Conservation (phyloP, 164 flowering plant genomes). For the Tetrastigma voinierianum region DNA sequence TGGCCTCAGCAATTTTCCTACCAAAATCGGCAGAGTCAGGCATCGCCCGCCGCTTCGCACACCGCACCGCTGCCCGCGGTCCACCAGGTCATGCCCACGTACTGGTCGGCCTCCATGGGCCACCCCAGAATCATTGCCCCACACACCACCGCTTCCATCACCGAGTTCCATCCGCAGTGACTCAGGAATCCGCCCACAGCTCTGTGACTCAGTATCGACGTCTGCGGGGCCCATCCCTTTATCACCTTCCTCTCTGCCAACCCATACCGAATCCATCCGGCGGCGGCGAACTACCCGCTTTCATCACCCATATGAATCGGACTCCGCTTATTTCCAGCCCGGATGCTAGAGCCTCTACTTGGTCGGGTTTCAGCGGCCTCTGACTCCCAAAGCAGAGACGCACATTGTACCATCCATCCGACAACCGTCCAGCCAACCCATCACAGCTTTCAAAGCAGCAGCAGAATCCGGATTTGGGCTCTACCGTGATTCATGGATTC, state of each 20-base stretch:
- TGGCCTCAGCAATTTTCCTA: constrained; percentile 16
- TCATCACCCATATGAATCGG: constrained; percentile 51
- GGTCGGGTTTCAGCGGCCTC: constrained; percentile 19
- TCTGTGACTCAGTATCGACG: constrained; percentile 36
- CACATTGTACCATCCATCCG: constrained; percentile 32
- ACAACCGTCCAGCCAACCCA: constrained; percentile 38
- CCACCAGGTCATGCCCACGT: constrained; percentile 37
- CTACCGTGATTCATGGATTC: constrained; percentile 5
- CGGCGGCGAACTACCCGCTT: constrained; percentile 10
- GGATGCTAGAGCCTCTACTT: constrained; percentile 34
- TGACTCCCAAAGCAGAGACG: constrained; percentile 56
- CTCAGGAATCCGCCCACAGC: constrained; percentile 55
- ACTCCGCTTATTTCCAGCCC: constrained; percentile 44
- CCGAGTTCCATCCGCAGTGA: constrained; percentile 74
- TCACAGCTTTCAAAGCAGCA: not conserved
- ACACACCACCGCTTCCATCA: constrained; percentile 36
- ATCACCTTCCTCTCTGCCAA: constrained; percentile 32
- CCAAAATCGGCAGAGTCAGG: constrained; percentile 38
- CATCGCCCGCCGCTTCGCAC: constrained; percentile 31
- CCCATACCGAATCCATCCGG: constrained; percentile 46
- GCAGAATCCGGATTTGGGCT: constrained; percentile 3
- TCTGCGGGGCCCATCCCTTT: constrained; percentile 59
- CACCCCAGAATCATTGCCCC: constrained; percentile 49
- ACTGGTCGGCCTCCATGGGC: constrained; percentile 70
- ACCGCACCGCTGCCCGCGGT: constrained; percentile 33